Base-by-base conservation (phyloP, 495 filamentous ascomycete genomes). In the Penicillium cataractarum region DNA sequence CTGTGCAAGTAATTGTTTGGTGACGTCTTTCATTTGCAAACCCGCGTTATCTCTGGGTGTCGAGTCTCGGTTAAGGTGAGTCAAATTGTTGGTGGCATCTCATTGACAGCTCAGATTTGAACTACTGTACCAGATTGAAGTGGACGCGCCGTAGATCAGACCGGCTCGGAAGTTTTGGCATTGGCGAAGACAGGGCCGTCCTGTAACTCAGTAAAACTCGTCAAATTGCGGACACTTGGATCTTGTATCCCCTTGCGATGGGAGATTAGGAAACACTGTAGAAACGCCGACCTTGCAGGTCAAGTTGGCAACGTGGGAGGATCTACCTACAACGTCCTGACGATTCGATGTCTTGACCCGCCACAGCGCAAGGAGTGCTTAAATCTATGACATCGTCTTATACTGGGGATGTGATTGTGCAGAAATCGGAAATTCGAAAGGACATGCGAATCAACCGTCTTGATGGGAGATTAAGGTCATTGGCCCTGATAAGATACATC, bases 351-450 rank as follows among this genome's bases (percentile, higher is more conserved):
- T 52, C 49, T 56, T 59, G 61, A 22, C 21, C 39, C 40, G 22
- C 56, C 8, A 35, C 22, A 26, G 46, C 44, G 61, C 61, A 70
- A 70, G 67, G 67, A 59, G 24, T 53, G 53, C 1, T 29, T 17
- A 60, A 33, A 62, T 64, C 55, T 42, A 59, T 56, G 40, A 19
- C 27, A 40, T 42, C 46, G 49, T 61, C 57, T 31, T 33, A 39
- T 49, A 19, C 24, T 29, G 52, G 22, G 22, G 60, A 35, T 62
- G 40, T 55, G 55, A 62, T 66, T 55, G 40, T 44, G 64, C 67
- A 69, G 54, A 33, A 54, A 60, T 35, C n/a, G 61, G 54, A 60
- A 42, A 55, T 67, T 32, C 22, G 54, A 32, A 19, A 21, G 56
- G 37, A 26, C 19, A 8, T 22, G 39, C 63, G 17, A 65, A 57